Base-by-base conservation (phyloP, 2,329 filamentous ascomycete species). In the Drechslera avenae region DNA sequence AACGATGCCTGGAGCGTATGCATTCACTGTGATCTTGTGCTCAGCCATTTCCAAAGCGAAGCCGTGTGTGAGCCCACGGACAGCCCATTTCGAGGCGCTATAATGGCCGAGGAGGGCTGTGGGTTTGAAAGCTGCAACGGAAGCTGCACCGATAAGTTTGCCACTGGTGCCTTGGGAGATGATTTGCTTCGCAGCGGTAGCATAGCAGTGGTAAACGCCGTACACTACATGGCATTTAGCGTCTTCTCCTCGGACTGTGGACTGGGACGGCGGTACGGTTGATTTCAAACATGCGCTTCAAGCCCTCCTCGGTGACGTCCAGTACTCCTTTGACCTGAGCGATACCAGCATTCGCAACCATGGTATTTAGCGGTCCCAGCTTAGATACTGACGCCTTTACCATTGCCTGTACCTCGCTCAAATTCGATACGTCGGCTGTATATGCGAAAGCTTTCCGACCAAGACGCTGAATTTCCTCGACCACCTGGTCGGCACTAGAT, bases 1-100 rank as follows among this genome's bases (percentile, higher is more conserved):
- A 0, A 89, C 84, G 39, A 89, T 86, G 0, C 86, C 86, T 0
- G 86, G 86, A 0, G 84, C 85, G 60, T 88, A 88, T 0, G 81
- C 80, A 58, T 89, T 89, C 16, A 82, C 85, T 0, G 83, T 87
- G 66, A 89, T 88, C 50, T 83, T 77, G 64, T 88, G 80, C 39
- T 73, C 69, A 0, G 85, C 86, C 71, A 88, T 77, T 55, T 87
- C 85, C 78, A 86, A 83, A 1, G 86, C 86, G 56, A 86, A 86
- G 0, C 80, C 82, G 67, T 88, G 85, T 1, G 83, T 86, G 42
- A 89, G 73, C 0, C 86, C 86, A 3, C 86, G 77, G 1, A 89
- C 85, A 0, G 86, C 87, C 74, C 80, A 88, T 64, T 89, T 89
- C 13, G 79, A 79, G 3, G 85, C 82, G 16, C 78, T 81, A 73